A percentile compares a stretch with the other conserved stretches of the same genome.
These are phyloP conservation scores for Aspergillus campestris DNA, from an alignment of 495 filamentous ascomycete species.

Conservation along the genomic window DNA sequence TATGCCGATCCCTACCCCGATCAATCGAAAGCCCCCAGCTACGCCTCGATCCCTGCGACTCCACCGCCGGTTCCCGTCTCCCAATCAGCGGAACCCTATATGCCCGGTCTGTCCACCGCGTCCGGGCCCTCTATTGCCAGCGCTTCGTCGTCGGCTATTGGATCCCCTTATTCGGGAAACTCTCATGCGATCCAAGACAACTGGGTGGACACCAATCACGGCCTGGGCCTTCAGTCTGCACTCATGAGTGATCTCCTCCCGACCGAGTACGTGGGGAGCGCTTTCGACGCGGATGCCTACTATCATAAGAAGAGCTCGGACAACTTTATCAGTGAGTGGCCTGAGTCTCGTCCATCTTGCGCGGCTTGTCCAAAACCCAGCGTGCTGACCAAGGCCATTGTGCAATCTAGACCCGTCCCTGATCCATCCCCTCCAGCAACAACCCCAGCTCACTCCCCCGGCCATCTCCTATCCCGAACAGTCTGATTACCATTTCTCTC, in stretches of 20 bases:
- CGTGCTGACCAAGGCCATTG: slow-evolving; percentile 4
- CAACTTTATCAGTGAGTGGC: slow-evolving; percentile 77
- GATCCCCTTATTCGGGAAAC: slow-evolving; percentile 66
- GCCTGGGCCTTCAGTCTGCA: slow-evolving; percentile 60
- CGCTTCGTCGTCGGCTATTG: slow-evolving; percentile 70
- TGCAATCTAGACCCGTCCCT: slow-evolving; percentile 47
- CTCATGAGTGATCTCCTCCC: slow-evolving; percentile 53
- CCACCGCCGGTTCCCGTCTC: slow-evolving; percentile 25
- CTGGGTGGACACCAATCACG: slow-evolving; percentile 53
- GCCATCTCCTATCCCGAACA: slow-evolving; percentile 30
- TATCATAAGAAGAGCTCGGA: slow-evolving; percentile 51
- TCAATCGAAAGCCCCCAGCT: slow-evolving; percentile 21
- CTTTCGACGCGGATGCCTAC: slow-evolving; percentile 27
- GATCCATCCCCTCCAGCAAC: slow-evolving; percentile 39
- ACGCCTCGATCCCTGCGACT: slow-evolving; percentile 30
- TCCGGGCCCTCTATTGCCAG: slow-evolving; percentile 63
- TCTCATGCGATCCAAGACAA: slow-evolving; percentile 50
- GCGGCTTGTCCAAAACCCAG: too few relatives aligned
- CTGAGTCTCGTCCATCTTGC: background rate
- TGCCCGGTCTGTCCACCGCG: slow-evolving; percentile 59
- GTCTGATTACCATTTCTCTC: slow-evolving; percentile 16
- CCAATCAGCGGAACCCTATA: slow-evolving; percentile 33
- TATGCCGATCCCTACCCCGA: slow-evolving; percentile 22
- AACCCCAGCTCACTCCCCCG: slow-evolving; percentile 20
- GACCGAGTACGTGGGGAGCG: slow-evolving; percentile 34